These are phyloP conservation scores for Aspergillus pseudoglaucus DNA, from an alignment of 2,329 filamentous ascomycete genomes.

Conservation along the genomic window DNA sequence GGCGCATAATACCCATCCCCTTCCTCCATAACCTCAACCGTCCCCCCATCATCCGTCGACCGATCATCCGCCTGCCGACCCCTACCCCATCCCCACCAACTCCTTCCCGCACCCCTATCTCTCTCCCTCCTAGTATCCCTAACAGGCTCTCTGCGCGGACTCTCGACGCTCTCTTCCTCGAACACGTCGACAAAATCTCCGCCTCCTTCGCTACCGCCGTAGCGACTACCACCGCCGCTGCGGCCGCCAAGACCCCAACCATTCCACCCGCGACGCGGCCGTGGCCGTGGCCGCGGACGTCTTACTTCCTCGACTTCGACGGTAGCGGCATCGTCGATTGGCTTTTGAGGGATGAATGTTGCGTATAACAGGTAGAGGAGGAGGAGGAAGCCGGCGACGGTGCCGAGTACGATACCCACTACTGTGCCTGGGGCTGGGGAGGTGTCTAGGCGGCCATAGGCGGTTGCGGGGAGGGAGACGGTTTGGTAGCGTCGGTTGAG, in stretches of 20 bases:
- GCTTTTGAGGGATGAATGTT: constrained; percentile 26
- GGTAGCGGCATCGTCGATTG: too few relatives aligned
- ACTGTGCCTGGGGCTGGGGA: constrained; percentile 53
- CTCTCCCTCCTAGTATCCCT: neutral
- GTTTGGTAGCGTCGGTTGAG: constrained; percentile 23
- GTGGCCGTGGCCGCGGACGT: too few relatives aligned
- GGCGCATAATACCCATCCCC: constrained; percentile 40
- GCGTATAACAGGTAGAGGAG: constrained; percentile 49
- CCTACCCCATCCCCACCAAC: constrained; percentile 29
- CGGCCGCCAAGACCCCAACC: neutral
- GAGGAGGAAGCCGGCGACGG: constrained; percentile 47
- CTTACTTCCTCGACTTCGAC: too few relatives aligned
- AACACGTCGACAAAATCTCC: constrained; percentile 15
- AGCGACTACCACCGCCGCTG: constrained; percentile 8
- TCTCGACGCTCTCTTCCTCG: constrained; percentile 1
- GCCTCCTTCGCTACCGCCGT: constrained; percentile 21
- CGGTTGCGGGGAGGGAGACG: constrained; percentile 52
- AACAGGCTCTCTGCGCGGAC: neutral
- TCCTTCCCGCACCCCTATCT: neutral
- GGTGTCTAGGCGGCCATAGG: constrained; percentile 48
- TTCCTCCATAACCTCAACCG: constrained; percentile 56
- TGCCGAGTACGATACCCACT: constrained; percentile 51
- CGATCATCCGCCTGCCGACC: constrained; percentile 11
- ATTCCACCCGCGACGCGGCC: too few relatives aligned
- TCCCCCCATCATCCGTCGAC: constrained; percentile 32